Conservation (phyloP, 768 basidiomycete genomes). For the Lactarius indigo region DNA sequence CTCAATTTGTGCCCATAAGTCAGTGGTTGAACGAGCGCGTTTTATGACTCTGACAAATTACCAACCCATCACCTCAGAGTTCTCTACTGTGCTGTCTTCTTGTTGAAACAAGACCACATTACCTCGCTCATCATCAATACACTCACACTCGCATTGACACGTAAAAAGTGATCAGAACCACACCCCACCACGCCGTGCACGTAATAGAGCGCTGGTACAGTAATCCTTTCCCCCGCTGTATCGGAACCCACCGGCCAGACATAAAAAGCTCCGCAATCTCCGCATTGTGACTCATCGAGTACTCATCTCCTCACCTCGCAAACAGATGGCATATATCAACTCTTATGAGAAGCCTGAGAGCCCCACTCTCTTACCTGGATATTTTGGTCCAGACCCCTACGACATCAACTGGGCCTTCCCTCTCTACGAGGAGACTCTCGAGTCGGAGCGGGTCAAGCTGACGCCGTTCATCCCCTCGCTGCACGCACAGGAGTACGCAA, state of each 20-base stretch:
- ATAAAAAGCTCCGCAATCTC: background rate
- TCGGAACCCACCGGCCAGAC: background rate
- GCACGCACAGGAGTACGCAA: conserved; percentile 34
- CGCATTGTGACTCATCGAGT: background rate
- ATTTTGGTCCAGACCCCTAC: conserved; percentile 32
- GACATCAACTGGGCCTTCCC: conserved; percentile 40
- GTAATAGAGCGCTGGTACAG: too few relatives aligned
- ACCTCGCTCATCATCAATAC: too few relatives aligned
- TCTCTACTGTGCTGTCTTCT: too few relatives aligned
- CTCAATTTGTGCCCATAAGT: too few relatives aligned
- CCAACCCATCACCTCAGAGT: too few relatives aligned
- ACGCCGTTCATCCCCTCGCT: conserved; percentile 38
- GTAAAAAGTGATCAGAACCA: too few relatives aligned
- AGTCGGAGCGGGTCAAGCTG: conserved; percentile 38
- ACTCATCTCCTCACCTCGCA: background rate
- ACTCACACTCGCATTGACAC: too few relatives aligned
- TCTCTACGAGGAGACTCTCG: conserved; percentile 31
- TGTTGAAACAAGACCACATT: too few relatives aligned
- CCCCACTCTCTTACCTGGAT: conserved; percentile 12
- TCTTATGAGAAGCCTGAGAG: background rate
- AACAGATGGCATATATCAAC: conserved; percentile 17
- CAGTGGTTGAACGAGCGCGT: too few relatives aligned
- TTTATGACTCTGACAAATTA: too few relatives aligned
- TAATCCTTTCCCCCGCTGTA: too few relatives aligned
- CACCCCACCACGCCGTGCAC: too few relatives aligned